Base-by-base conservation (phyloP, 1,139 yeast genomes). In the Suhomyces bokatorum region DNA sequence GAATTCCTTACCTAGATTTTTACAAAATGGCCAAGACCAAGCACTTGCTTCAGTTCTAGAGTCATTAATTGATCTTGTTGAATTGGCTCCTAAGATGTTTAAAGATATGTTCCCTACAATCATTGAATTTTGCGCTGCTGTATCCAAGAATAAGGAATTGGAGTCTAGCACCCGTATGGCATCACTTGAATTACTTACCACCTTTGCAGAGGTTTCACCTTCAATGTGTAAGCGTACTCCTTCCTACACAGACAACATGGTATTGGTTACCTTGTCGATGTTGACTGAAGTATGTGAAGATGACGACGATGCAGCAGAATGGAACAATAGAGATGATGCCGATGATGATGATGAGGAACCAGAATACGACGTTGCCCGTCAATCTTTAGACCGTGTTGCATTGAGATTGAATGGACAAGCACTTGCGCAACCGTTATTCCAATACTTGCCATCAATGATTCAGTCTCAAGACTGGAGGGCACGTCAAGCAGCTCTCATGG, bases 401-500 rank as follows among this genome's bases (percentile, higher is more conserved):
- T 77, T 93, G 54, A 85, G 81, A 58, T 75, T 93, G 44, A 91
- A 87, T 34, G 98, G 97, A 35, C 85, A 84, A 59, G 75, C 85
- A 9, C 75, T 93, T 51, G 95, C 96, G 13, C 85, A 84, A 17
- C 95, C 96, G 17, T 72, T 93, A 47, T 93, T 93, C 69, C 89
- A 85, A 59, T 87, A 82, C 66, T 73, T 93, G 51, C 97, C 97
- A 12, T 80, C 80, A 44, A 86, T 93, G 96, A 68, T 87, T 29
- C 73, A 73, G 46, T 85, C 96, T 1, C 60, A 70, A 32, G 79
- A 81, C 51, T 93, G 99, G 99, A 84, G 96, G 64, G 96, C 90
- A 64, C 85, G 97, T 50, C 97, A 90, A 64, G 99, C 97, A 13
- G 96, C 98, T 2, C 73, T 93, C 47, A 93, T 93, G 98, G 98